These are phyloP conservation scores for Annulohypoxylon truncatum DNA, from an alignment of 2,329 filamentous ascomycete species.

Conservation along the genomic window DNA sequence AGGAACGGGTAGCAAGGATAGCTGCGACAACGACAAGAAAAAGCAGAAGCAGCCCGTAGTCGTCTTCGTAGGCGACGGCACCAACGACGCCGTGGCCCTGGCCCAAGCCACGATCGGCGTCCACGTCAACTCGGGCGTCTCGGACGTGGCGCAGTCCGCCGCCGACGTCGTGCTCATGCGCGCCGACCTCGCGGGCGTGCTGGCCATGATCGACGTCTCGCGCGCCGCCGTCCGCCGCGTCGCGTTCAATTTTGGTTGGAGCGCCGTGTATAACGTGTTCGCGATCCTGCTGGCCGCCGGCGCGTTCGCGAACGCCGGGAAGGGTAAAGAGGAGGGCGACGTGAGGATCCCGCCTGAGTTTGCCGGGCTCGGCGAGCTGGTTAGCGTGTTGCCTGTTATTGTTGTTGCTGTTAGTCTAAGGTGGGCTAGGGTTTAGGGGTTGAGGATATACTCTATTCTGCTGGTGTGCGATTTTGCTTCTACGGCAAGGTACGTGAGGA, in stretches of 20 bases:
- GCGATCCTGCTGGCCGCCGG: slow-evolving; percentile 75
- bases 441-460: background rate
- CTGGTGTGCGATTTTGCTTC: background rate
- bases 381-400: slow-evolving; percentile 79
- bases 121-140: slow-evolving; percentile 68
- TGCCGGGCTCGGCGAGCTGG: slow-evolving; percentile 71
- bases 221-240: slow-evolving; percentile 61
- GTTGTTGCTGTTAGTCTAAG: slow-evolving; percentile 63
- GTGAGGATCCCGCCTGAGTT: slow-evolving; percentile 63
- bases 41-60: slow-evolving; percentile 54
- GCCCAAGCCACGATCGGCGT: slow-evolving; percentile 78
- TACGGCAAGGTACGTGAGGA: background rate
- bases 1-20: background rate
- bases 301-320: slow-evolving; percentile 66
- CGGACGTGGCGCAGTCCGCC: slow-evolving; percentile 73
- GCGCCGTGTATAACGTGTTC: slow-evolving; percentile 75
- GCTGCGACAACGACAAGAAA: background rate
- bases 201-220: slow-evolving; percentile 68
- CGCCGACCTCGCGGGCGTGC: slow-evolving; percentile 64
- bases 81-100: slow-evolving; percentile 80
- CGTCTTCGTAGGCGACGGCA: slow-evolving; percentile 81
- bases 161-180: slow-evolving; percentile 77
- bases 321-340: background rate
- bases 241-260: slow-evolving; percentile 77
- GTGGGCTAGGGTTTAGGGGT: slow-evolving; percentile 52